Conservation (phyloP, 2,329 filamentous ascomycete genomes). For the Penicillium nordicum region DNA sequence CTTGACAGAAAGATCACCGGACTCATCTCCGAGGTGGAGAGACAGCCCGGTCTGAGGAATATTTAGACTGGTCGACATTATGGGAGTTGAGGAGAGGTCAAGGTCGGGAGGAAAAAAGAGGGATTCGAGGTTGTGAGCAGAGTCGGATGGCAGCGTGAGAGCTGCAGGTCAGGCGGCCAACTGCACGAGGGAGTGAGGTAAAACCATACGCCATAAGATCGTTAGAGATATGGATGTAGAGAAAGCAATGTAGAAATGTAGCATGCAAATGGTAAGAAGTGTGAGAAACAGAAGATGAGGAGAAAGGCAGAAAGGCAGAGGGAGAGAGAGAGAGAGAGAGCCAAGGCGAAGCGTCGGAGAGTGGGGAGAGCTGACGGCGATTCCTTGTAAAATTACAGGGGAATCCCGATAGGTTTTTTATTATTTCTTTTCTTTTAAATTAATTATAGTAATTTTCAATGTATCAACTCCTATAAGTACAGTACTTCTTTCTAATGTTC, state of each 20-base stretch:
- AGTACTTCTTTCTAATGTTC: background rate
- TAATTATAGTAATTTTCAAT: background rate
- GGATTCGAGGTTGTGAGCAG: slow-evolving; percentile 21
- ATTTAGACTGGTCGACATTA: slow-evolving; percentile 34
- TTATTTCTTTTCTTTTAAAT: background rate
- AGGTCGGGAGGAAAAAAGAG: slow-evolving; percentile 6
- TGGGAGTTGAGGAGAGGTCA: slow-evolving; percentile 9
- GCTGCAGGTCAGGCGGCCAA: slow-evolving; percentile 40
- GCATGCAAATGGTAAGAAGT: background rate
- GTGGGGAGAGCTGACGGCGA: slow-evolving; percentile 25
- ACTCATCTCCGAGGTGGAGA: slow-evolving; percentile 35
- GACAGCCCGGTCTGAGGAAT: slow-evolving; percentile 41
- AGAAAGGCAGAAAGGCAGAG: slow-evolving; percentile 10
- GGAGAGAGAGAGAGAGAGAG: background rate
- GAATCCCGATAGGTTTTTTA: slow-evolving; percentile 9
- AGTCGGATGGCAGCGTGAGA: slow-evolving; percentile 36
- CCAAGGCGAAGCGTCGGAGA: slow-evolving; percentile 23
- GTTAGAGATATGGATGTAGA: slow-evolving; percentile 8
- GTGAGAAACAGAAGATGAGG: background rate
- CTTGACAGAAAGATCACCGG: slow-evolving; percentile 31
- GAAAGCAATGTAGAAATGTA: slow-evolving; percentile 5
- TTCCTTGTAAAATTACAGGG: slow-evolving; percentile 20
- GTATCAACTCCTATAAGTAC: background rate
- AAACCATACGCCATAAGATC: slow-evolving; percentile 35
- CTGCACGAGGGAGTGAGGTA: slow-evolving; percentile 30